phyloP scores from a whole-genome alignment of 805 yeast genomes.

The Teunomyces panamensis region DNA sequence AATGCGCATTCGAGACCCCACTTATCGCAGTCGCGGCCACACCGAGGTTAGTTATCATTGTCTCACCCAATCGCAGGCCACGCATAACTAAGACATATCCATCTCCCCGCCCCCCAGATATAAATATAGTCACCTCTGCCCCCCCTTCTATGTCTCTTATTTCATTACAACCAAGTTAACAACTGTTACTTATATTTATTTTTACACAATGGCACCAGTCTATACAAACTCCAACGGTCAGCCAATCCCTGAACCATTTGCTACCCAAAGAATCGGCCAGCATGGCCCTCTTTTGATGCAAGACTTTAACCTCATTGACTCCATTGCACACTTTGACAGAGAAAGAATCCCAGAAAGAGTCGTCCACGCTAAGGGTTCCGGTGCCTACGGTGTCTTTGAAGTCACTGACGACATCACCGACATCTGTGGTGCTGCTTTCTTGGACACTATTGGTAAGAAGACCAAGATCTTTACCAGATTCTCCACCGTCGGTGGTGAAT shows the following conservation, averaged over 20 bases:
- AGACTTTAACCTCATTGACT: slow-evolving; percentile 56
- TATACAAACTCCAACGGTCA: slow-evolving; percentile 73
- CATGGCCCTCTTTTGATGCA: slow-evolving; percentile 59
- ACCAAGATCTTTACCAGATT: slow-evolving; percentile 44
- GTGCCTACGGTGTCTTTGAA: slow-evolving; percentile 59
- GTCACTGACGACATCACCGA: slow-evolving; percentile 47
- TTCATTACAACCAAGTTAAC: background rate
- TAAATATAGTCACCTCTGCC: background rate
- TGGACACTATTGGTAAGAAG: slow-evolving; percentile 29
- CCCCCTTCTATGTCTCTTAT: background rate
- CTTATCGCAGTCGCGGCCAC: background rate
- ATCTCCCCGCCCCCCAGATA: background rate
- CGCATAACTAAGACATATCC: background rate
- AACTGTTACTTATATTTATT: background rate
- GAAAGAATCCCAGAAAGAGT: slow-evolving; percentile 68
- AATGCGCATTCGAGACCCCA: background rate
- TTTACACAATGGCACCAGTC: slow-evolving; percentile 46
- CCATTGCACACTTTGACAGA: slow-evolving; percentile 58
- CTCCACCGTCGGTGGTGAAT: slow-evolving; percentile 70
- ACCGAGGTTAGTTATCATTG: slow-evolving; percentile 2
- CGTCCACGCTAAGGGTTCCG: slow-evolving; percentile 67
- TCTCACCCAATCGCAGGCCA: slow-evolving; percentile 2
- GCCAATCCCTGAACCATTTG: slow-evolving; percentile 69
- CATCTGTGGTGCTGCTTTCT: slow-evolving; percentile 22
- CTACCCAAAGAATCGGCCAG: slow-evolving; percentile 51